Evolutionary conservation across 2,329 filamentous ascomycete genomes (phyloP), one percentile per base, ranked within the genome.

Genomic region (Aspergillus texensis): DNA sequence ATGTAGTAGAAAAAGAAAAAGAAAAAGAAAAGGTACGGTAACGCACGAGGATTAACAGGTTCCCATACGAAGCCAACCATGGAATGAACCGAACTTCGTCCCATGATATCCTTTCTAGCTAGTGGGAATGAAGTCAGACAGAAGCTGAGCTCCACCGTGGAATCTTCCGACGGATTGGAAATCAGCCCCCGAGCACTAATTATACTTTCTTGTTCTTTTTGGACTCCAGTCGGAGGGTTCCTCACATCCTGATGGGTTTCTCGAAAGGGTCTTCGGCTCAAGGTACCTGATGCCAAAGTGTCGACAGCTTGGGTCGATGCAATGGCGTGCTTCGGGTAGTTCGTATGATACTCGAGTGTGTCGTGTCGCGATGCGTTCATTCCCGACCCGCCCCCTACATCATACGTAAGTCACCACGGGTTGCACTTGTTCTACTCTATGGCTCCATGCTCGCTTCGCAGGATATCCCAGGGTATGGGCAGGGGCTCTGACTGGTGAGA

Each of bases 361-460:
- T 26, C 43, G 50, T 26, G 19, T 45, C 14, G 36, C 28, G 28
- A 43, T 54, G 19, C 32, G 52, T 55, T 53, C 46, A 56, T 55
- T 55, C 28, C 54, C 45, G 52, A 19, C 21, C 52, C 48, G 59
- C 59, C 59, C 52, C 59, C 59, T 61, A 57, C 52, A 39, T 61
- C 52, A 61, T 61, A 56, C 24, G 19, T 32, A 36, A 41, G 46
- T 53, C 58, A 60, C 39, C 6, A 21, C 19, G 52, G n/a, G n/a
- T 55, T 55, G 34, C 52, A 55, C 52, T 26, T 39, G 52, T 26
- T 39, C n/a, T 24, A 54, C 52, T 12, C 52, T 11, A 19, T 55
- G 52, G 52, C 52, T 16, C 52, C 52, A 55, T 55, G 32, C 21
- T 55, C 52, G 32, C 21, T 39, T 21, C 28, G 52, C 32, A 39